Conservation (phyloP, 1,139 yeast genomes). For the Geotrichum cucujoidarum region DNA sequence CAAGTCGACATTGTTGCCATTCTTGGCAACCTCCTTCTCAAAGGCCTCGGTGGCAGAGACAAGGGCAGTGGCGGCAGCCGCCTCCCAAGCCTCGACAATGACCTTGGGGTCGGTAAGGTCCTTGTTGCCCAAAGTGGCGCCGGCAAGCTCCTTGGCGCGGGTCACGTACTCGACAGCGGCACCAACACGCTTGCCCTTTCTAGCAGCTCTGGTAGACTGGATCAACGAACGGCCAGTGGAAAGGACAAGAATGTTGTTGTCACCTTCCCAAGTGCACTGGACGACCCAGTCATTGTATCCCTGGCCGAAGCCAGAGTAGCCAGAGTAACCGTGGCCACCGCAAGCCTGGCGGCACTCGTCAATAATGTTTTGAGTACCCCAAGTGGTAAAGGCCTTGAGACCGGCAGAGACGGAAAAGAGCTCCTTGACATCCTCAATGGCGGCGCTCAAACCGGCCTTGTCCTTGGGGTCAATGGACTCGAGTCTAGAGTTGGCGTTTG, state of each 20-base stretch:
- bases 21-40: conserved; percentile 21
- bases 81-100: conserved; percentile 37
- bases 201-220: conserved; percentile 29
- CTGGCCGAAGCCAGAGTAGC: conserved; percentile 80
- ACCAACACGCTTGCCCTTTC: conserved; percentile 29
- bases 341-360: conserved; percentile 85
- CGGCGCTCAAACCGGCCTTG: conserved; percentile 30
- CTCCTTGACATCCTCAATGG: conserved; percentile 61
- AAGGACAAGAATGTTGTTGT: conserved; percentile 74
- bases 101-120: conserved; percentile 25
- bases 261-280: conserved; percentile 96
- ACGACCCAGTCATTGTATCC: conserved; percentile 86
- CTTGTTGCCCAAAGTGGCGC: conserved; percentile 27
- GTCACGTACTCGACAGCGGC: conserved; percentile 24
- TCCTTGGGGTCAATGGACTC: conserved; percentile 38
- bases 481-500: conserved; percentile 46
- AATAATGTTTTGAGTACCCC: conserved; percentile 70
- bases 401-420: conserved; percentile 79
- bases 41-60: conserved; percentile 30
- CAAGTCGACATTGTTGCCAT: conserved; percentile 27
- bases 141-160: conserved; percentile 22
- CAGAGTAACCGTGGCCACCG: conserved; percentile 90
- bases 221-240: conserved; percentile 54
- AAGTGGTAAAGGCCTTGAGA: conserved; percentile 76
- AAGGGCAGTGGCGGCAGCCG: conserved; percentile 35